These are phyloP conservation scores for Penicillium sp. DNA, from an alignment of 2,329 filamentous ascomycete species.

Conservation along the genomic window DNA sequence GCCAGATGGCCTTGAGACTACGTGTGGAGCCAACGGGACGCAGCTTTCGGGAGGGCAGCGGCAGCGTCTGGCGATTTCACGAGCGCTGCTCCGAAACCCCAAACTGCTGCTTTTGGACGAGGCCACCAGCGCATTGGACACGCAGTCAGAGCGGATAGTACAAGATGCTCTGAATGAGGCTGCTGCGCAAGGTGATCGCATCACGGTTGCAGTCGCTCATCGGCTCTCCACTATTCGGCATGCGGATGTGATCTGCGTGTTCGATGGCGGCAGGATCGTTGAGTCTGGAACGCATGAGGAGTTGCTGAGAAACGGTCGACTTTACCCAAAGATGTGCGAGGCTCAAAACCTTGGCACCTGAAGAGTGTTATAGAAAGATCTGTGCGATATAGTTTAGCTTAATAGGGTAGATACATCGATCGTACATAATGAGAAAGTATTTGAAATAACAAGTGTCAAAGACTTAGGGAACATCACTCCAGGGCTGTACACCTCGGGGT, in stretches of 20 bases:
- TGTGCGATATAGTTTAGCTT: no score
- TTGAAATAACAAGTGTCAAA: no score
- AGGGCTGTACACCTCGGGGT: no score
- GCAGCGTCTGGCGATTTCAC: slow-evolving; percentile 56
- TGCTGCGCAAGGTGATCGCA: slow-evolving; percentile 27
- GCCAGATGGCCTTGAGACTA: slow-evolving; percentile 38
- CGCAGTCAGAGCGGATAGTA: slow-evolving; percentile 82
- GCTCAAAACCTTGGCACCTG: slow-evolving; percentile 6
- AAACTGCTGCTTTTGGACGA: slow-evolving; percentile 86
- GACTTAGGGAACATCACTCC: no score
- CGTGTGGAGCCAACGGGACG: slow-evolving; percentile 2
- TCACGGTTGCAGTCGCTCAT: slow-evolving; percentile 32
- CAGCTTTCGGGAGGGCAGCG: slow-evolving; percentile 44
- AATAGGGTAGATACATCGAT: no score
- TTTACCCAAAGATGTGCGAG: slow-evolving; percentile 46
- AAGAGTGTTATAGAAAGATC: not conserved
- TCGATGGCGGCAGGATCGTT: slow-evolving; percentile 44
- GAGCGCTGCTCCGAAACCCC: slow-evolving; percentile 58
- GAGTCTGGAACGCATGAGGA: slow-evolving; percentile 46
- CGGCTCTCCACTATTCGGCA: slow-evolving; percentile 28
- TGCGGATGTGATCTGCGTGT: slow-evolving; percentile 76
- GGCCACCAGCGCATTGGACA: slow-evolving; percentile 85
- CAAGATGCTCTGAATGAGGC: slow-evolving; percentile 75
- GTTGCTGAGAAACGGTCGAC: slow-evolving; percentile 35
- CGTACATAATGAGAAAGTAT: no score